Evolutionary conservation across 2,329 filamentous ascomycete species (phyloP).

Genomic region (Neonectria ditissima): DNA sequence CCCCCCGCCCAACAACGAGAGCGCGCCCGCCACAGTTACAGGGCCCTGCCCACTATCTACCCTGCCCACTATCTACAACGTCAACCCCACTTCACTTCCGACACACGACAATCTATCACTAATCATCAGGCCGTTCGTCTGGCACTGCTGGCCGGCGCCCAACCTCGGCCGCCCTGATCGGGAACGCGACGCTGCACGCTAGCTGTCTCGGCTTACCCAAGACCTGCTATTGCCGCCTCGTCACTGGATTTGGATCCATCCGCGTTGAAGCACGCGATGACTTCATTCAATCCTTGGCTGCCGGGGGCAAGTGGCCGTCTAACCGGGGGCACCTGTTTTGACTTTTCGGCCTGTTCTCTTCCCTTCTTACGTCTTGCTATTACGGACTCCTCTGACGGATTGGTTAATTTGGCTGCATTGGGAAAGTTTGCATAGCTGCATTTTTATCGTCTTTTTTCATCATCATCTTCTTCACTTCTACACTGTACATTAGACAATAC

Average conservation of each 20-base stretch:
- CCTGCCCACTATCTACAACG: slow-evolving; percentile 6
- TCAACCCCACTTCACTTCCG: not conserved
- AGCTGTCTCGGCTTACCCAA: not conserved
- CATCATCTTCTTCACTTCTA: slow-evolving; percentile 5
- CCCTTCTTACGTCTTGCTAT: slow-evolving; percentile 11
- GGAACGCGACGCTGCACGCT: not conserved
- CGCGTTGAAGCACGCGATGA: slow-evolving; percentile 1
- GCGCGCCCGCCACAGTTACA: not conserved
- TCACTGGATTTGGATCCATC: not conserved
- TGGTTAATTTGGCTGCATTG: slow-evolving; percentile 13
- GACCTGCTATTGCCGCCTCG: not conserved
- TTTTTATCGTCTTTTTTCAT: slow-evolving; percentile 2
- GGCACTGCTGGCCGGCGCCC: slow-evolving; percentile 10
- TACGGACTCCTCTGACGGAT: not conserved
- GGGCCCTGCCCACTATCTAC: slow-evolving; percentile 2
- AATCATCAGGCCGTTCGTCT: not conserved
- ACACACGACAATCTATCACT: not conserved
- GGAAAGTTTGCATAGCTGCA: slow-evolving; percentile 1
- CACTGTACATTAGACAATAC: slow-evolving; percentile 37
- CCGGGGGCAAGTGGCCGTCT: slow-evolving; percentile 1
- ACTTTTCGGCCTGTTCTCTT: slow-evolving; percentile 12
- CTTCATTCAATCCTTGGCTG: not conserved
- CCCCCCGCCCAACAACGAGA: not conserved
- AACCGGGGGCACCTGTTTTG: not conserved
- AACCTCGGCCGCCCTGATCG: not conserved